These are phyloP conservation scores for Arthrobotrys iridis DNA, from an alignment of 2,329 filamentous ascomycete species.

Conservation along the genomic window DNA sequence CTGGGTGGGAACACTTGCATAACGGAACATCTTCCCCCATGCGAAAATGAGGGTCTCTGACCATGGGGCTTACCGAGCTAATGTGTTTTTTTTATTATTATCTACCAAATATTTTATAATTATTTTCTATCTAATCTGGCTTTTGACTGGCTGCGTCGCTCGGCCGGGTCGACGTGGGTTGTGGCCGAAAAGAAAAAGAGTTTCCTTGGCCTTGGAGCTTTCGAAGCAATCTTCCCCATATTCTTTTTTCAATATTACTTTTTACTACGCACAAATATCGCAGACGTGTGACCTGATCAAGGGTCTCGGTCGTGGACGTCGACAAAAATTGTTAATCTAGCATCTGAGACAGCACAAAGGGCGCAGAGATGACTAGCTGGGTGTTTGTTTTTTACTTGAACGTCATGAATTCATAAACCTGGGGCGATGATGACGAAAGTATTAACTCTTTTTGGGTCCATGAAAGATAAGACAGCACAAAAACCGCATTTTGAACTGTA, in stretches of 20 bases:
- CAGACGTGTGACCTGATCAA: neutral
- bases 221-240: neutral
- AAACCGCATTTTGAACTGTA: constrained; percentile 12
- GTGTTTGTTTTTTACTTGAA: too few relatives aligned
- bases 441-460: neutral
- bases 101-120: too few relatives aligned
- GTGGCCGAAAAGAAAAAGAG: constrained; percentile 16
- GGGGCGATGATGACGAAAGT: neutral
- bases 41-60: neutral
- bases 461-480: constrained; percentile 39
- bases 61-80: neutral
- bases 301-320: too few relatives aligned
- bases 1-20: neutral
- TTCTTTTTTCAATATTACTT: neutral
- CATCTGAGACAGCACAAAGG: constrained; percentile 39
- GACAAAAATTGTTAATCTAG: neutral
- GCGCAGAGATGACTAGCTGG: constrained; percentile 11
- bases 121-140: too few relatives aligned
- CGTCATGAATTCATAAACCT: too few relatives aligned
- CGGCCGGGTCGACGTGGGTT: constrained; percentile 9
- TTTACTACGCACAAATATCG: constrained; percentile 48
- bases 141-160: too few relatives aligned
- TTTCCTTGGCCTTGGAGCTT: neutral
- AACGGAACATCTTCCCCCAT: constrained; percentile 2
- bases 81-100: neutral